Conservation (phyloP, 1,284 basidiomycete species). For the Dichomitus squalens region DNA sequence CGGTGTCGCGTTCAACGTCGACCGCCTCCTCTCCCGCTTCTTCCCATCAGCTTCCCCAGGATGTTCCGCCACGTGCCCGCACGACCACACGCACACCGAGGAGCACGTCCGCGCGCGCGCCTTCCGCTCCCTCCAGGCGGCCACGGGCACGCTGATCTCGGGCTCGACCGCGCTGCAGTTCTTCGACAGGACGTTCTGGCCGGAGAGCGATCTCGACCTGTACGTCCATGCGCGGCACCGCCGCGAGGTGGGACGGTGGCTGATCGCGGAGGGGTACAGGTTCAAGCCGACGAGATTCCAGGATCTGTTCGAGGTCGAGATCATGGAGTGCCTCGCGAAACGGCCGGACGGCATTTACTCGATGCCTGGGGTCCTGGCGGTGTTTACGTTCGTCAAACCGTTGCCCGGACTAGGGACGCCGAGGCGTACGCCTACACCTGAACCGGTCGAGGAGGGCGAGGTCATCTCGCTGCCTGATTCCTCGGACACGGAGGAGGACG, state of each 20-base stretch:
- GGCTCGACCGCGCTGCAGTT: constrained; percentile 55
- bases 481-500: background rate
- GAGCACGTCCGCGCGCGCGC: constrained; percentile 23
- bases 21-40: constrained; percentile 30
- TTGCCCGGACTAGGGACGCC: background rate
- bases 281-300: constrained; percentile 24
- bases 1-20: constrained; percentile 27
- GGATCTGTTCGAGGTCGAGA: constrained; percentile 21
- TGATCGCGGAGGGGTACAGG: constrained; percentile 24
- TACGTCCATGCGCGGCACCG: constrained; percentile 37
- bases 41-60: constrained; percentile 28
- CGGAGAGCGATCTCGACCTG: constrained; percentile 49
- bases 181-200: constrained; percentile 45
- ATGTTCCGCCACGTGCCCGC: constrained; percentile 2
- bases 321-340: constrained; percentile 8
- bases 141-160: constrained; percentile 47
- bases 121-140: constrained; percentile 47
- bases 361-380: constrained; percentile 17
- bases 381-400: constrained; percentile 22
- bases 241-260: constrained; percentile 25
- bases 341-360: constrained; percentile 14
- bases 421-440: background rate
- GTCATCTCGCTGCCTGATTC: background rate
- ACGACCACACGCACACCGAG: constrained; percentile 4
- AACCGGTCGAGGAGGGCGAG: too few relatives aligned